Conservation (phyloP, 2,329 filamentous ascomycete species). For the Laburnicola sp. region DNA sequence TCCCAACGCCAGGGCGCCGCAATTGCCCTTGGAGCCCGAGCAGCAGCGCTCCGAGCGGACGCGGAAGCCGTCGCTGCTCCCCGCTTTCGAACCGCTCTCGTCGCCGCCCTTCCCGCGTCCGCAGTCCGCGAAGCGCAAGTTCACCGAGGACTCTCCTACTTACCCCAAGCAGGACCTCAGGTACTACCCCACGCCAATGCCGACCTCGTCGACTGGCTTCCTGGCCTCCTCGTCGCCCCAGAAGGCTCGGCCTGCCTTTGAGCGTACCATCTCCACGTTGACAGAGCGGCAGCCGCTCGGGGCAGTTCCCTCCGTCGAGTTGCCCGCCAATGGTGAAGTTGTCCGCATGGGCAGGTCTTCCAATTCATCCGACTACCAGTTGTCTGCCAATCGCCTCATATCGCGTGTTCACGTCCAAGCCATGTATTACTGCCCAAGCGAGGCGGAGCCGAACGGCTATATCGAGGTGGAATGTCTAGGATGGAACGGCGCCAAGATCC, state of each 20-base stretch:
- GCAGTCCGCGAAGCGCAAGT: slow-evolving; percentile 67
- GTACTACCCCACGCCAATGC: slow-evolving; percentile 86
- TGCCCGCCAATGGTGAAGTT: slow-evolving; percentile 78
- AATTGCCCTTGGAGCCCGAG: slow-evolving; percentile 32
- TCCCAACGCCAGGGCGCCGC: slow-evolving; percentile 28
- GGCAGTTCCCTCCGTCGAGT: slow-evolving; percentile 77
- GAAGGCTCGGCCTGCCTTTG: slow-evolving; percentile 54
- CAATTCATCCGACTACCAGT: slow-evolving; percentile 92
- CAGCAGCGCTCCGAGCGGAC: slow-evolving; percentile 42
- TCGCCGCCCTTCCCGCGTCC: slow-evolving; percentile 73
- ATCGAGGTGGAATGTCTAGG: slow-evolving; percentile 90
- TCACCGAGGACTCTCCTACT: slow-evolving; percentile 53
- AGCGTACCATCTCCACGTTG: slow-evolving; percentile 61
- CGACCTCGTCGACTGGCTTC: slow-evolving; percentile 91
- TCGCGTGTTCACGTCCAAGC: slow-evolving; percentile 93
- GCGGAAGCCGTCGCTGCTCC: slow-evolving; percentile 70
- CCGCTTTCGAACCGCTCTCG: slow-evolving; percentile 78
- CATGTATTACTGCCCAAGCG: slow-evolving; percentile 72
- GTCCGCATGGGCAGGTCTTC: slow-evolving; percentile 90
- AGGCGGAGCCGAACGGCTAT: slow-evolving; percentile 70
- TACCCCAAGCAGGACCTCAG: slow-evolving; percentile 59
- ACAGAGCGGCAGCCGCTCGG: slow-evolving; percentile 84
- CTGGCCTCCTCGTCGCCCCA: slow-evolving; percentile 76
- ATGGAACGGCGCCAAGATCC: slow-evolving; percentile 93
- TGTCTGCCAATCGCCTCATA: slow-evolving; percentile 88